These are phyloP conservation scores for Pseudonitzschia delicatissima DNA, from an alignment of 108 stramenopile genomes.

Conservation along the genomic window DNA sequence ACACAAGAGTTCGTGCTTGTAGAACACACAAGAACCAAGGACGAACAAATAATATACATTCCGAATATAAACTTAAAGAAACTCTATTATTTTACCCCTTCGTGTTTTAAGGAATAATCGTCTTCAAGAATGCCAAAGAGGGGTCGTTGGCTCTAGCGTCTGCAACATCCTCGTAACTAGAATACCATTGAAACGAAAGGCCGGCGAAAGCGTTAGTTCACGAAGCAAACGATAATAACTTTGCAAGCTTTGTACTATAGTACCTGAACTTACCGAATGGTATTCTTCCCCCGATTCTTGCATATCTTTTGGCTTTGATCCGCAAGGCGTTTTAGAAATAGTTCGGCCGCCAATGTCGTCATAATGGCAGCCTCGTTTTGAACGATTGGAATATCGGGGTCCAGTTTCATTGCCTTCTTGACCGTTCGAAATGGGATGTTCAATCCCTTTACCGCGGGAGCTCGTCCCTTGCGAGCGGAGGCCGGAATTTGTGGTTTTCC, in stretches of 20 bases:
- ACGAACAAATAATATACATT: too few relatives aligned
- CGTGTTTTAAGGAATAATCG: constrained; percentile 54
- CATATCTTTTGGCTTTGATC: constrained; percentile 62
- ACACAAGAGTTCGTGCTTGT: too few relatives aligned
- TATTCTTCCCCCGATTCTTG: constrained; percentile 65
- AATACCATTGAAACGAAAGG: not conserved
- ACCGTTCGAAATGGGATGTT: constrained; percentile 80
- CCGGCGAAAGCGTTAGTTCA: not conserved
- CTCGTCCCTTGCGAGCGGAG: constrained; percentile 31
- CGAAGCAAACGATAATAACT: not conserved
- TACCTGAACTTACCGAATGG: constrained; percentile 48
- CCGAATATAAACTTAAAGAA: too few relatives aligned
- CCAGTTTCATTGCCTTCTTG: constrained; percentile 80
- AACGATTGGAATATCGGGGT: constrained; percentile 76
- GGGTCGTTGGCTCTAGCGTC: constrained; percentile 73
- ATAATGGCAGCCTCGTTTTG: constrained; percentile 88
- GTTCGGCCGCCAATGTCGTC: constrained; percentile 67
- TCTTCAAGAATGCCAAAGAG: constrained; percentile 62
- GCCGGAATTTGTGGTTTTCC: constrained; percentile 26
- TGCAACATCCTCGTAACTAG: constrained; percentile 80
- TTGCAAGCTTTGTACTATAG: not conserved
- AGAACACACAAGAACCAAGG: too few relatives aligned
- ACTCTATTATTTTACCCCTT: too few relatives aligned
- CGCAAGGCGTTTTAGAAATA: constrained; percentile 73
- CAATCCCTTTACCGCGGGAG: constrained; percentile 69